Evolutionary conservation across 352 stramenopile genomes (phyloP).

Genomic region (Globisporangium nunn): DNA sequence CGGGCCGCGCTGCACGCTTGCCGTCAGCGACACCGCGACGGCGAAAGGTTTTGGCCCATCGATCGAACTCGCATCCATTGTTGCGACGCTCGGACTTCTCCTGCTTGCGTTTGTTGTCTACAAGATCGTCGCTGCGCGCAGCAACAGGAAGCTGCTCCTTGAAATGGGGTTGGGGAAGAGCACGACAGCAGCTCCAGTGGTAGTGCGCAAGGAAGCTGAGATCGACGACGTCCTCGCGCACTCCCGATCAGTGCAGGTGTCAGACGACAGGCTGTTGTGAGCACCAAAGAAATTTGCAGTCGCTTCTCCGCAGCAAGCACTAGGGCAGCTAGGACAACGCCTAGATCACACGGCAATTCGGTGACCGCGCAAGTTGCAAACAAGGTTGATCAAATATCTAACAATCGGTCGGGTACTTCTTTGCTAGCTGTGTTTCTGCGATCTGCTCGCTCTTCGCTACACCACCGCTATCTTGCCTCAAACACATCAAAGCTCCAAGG

Average conservation of each 20-base stretch:
- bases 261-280: constrained; percentile 8
- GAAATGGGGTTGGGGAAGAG: constrained; percentile 2
- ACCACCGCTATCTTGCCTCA: too few relatives aligned
- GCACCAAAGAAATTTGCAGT: too few relatives aligned
- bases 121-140: constrained; percentile 11
- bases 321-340: too few relatives aligned
- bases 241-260: not conserved
- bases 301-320: too few relatives aligned
- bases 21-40: constrained; percentile 16
- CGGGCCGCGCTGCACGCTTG: constrained; percentile 34
- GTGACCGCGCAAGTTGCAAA: too few relatives aligned
- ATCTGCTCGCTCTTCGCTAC: too few relatives aligned
- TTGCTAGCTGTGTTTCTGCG: too few relatives aligned
- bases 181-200: not conserved
- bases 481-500: too few relatives aligned
- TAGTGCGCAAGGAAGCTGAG: constrained; percentile 1
- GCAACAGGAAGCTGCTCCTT: constrained; percentile 5
- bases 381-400: too few relatives aligned
- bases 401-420: too few relatives aligned
- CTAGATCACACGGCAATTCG: too few relatives aligned
- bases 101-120: constrained; percentile 10
- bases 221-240: constrained; percentile 7
- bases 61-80: constrained; percentile 13
- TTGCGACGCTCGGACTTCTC: constrained; percentile 2
- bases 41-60: constrained; percentile 37